A percentile compares a stretch with the other conserved stretches of the same genome.
Conservation (phyloP, 805 yeast genomes). For the Kregervanrija delftensis region DNA sequence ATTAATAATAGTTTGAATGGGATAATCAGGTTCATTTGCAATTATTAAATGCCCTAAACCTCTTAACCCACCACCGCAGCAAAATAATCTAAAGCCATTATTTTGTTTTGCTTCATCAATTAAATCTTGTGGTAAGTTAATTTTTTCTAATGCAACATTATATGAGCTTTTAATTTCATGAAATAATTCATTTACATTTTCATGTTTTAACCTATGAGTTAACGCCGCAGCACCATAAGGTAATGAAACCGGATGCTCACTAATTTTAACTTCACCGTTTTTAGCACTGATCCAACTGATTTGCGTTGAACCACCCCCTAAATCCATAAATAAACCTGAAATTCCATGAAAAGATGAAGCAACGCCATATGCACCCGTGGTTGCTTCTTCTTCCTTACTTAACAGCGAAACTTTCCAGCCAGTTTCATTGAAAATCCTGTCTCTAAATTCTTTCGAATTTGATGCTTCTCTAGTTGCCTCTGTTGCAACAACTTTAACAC, state of each 20-base stretch:
- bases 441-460: conserved; percentile 52
- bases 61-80: conserved; percentile 71
- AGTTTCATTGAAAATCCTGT: conserved; percentile 48
- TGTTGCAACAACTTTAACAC: conserved; percentile 65
- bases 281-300: conserved; percentile 60
- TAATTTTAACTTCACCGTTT: conserved; percentile 48
- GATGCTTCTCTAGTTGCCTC: conserved; percentile 69
- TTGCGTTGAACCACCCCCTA: conserved; percentile 68
- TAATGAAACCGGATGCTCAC: conserved; percentile 52
- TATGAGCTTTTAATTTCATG: conserved; percentile 49
- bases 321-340: conserved; percentile 63
- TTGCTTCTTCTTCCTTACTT: conserved; percentile 58
- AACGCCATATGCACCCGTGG: conserved; percentile 65
- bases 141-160: conserved; percentile 40
- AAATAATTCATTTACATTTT: conserved; percentile 41
- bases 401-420: conserved; percentile 61
- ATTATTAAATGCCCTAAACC: conserved; percentile 60
- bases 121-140: conserved; percentile 47
- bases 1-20: conserved; percentile 62
- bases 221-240: conserved; percentile 74
- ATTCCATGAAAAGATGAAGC: conserved; percentile 64
- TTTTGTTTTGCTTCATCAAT: conserved; percentile 41
- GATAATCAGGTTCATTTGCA: conserved; percentile 45
- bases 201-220: conserved; percentile 46
- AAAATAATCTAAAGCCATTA: conserved; percentile 58